These are phyloP conservation scores for Yamadazyma tumulicola DNA, from an alignment of 805 yeast species.

Conservation along the genomic window DNA sequence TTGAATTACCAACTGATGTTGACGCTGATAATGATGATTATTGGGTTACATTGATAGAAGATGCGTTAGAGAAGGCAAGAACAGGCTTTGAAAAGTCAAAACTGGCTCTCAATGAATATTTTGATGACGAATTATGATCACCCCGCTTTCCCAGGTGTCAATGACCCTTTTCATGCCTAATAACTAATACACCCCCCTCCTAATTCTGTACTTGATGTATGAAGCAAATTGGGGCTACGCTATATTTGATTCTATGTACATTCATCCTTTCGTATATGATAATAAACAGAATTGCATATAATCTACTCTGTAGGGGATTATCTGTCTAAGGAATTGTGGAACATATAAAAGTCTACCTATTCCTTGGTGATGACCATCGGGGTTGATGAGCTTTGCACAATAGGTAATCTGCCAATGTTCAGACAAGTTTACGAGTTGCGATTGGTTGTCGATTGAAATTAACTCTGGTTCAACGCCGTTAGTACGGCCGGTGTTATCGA, in stretches of 20 bases:
- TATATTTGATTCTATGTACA: constrained; percentile 2
- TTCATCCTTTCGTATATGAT: background rate
- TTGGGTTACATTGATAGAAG: constrained; percentile 45
- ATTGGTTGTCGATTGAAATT: constrained; percentile 3
- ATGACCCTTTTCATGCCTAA: no score
- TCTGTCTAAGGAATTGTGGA: constrained; percentile 32
- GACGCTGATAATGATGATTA: constrained; percentile 23
- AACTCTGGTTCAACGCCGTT: constrained; percentile 41
- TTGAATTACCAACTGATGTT: constrained; percentile 14
- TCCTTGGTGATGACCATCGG: constrained; percentile 50
- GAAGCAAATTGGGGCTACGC: no score
- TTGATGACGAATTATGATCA: constrained; percentile 27
- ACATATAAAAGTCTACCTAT: constrained; percentile 52
- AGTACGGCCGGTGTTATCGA: constrained; percentile 48
- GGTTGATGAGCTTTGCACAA: constrained; percentile 52
- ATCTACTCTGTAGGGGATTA: constrained; percentile 32
- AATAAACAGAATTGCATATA: constrained; percentile 51
- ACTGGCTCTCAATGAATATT: constrained; percentile 49
- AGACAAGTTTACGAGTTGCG: background rate
- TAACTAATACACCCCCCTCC: no score
- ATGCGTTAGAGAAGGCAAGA: constrained; percentile 52
- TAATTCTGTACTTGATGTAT: no score
- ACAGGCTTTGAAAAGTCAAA: constrained; percentile 50
- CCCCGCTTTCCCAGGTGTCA: no score
- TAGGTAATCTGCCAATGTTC: constrained; percentile 44